Evolutionary conservation across 768 basidiomycete genomes (phyloP).

Genomic region (Boletus sp.): DNA sequence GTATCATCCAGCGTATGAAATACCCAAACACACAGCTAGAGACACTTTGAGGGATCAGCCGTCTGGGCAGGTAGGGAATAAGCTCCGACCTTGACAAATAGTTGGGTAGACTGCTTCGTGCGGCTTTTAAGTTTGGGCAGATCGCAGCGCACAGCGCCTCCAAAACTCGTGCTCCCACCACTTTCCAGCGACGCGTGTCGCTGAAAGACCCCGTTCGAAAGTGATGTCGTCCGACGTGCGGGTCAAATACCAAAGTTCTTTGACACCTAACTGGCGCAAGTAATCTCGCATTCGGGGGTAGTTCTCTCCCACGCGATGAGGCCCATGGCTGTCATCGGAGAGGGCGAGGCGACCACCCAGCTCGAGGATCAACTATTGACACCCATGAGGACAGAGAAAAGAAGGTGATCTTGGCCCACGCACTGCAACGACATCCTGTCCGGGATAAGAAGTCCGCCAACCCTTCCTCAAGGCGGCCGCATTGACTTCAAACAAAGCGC

Average conservation of each 20-base stretch:
- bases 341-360: slow-evolving; percentile 74
- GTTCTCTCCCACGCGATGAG: slow-evolving; percentile 83
- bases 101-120: slow-evolving; percentile 3
- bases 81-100: slow-evolving; percentile 23
- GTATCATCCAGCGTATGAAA: slow-evolving; percentile 14
- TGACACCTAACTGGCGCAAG: slow-evolving; percentile 55
- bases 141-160: slow-evolving; percentile 27
- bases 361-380: slow-evolving; percentile 62
- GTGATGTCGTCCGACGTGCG: slow-evolving; percentile 33
- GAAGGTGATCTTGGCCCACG: slow-evolving; percentile 28
- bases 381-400: slow-evolving; percentile 12
- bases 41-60: slow-evolving; percentile 11
- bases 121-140: slow-evolving; percentile 14
- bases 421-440: slow-evolving; percentile 71
- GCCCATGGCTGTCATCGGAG: slow-evolving; percentile 96
- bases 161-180: slow-evolving; percentile 68
- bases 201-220: slow-evolving; percentile 33
- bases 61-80: slow-evolving; percentile 15
- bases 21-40: slow-evolving; percentile 15
- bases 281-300: slow-evolving; percentile 70
- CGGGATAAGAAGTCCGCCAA: slow-evolving; percentile 86
- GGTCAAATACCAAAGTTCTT: slow-evolving; percentile 62
- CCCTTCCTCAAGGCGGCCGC: slow-evolving; percentile 91
- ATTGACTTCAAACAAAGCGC: slow-evolving; percentile 91
- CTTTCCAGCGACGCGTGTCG: slow-evolving; percentile 46